Evolutionary conservation across 768 basidiomycete species (phyloP), one percentile per base, ranked within the genome.

Genomic region (Imleria badia): DNA sequence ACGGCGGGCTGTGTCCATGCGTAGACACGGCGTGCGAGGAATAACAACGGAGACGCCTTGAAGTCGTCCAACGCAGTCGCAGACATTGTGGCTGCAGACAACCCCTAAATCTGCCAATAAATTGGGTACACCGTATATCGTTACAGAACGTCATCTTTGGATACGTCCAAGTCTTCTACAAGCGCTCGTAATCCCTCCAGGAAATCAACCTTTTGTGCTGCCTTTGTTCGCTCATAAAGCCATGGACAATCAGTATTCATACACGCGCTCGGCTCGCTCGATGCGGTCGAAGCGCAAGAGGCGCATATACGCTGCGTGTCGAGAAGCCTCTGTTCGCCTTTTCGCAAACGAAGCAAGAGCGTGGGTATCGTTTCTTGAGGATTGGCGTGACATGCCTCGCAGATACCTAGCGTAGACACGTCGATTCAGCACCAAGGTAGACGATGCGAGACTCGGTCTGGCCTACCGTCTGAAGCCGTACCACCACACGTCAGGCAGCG

Each of bases 201-300:
- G n/a, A 52, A 62, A 41, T 69, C 71, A 8, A 34, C 42, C 53
- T 72, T 76, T 55, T 67, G 62, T 55, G 86, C 84, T 6, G 79
- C 75, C 60, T 82, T 85, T 56, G 79, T 81, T 34, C 91, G 76
- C 30, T 86, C 81, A 60, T 84, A 97, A 33, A 94, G 69, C 83
- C 91, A 88, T 0, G 87, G 81, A 66, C 95, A 98, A 65, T 97
- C 94, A 43, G 91, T 73, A 9, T 91, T 92, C 63, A 89, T 85
- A 71, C 95, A 98, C 33, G 79, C 69, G 43, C 86, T 80, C 1
- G 79, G 77, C 52, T 92, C 91, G 13, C 71, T 73, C 5, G 76
- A 70, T 3, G 84, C 76, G 0, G 75, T 77, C 4, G 74, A 72
- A 5, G 85, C 75, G 67, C 95, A 98, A 3, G 86, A 82, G 9